Evolutionary conservation across 495 filamentous ascomycete genomes (phyloP), one percentile per base, ranked within the genome.

Genomic region (Podospora pseudopauciseta): DNA sequence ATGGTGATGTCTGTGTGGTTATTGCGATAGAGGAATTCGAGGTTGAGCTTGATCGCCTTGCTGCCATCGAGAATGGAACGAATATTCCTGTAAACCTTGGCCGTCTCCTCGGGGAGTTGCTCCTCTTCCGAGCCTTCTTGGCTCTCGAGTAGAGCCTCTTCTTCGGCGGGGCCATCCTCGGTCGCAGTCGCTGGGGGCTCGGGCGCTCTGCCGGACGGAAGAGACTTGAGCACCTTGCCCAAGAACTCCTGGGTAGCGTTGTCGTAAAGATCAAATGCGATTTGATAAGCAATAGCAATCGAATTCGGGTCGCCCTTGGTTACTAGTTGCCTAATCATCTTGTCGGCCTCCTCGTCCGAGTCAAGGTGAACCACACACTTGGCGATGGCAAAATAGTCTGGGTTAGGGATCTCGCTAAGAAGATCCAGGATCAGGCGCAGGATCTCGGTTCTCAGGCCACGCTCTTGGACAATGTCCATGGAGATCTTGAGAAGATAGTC

Each of bases 191-290:
- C 80, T 62, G 80, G 68, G 75, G 86, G 82, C 65, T 85, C 84
- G 16, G 84, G 79, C 9, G 85, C 78, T 65, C 90, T 86, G 49
- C 82, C 86, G 28, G 79, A 78, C 0, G 92, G 91, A 27, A 97
- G 84, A 58, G 91, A 87, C 57, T 91, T 86, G 76, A 91, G 90
- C 69, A 98, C 93, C 79, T 93, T 97, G 68, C 89, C 88, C 19
- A 99, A 80, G 74, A 98, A 99, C 72, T 97, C 94, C 74, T 99
- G 95, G 0, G 95, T 97, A 73, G 94, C 94, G 72, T 98, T 98
- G 77, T 97, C 95, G 79, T 96, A 97, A 34, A 99, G 86, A 72
- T 98, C 95, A 75, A 99, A 99, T 2, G 95, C 94, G 32, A 98
- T 95, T 75, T 99, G 96, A 75, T 98, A 98, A 23, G 95, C 96